Evolutionary conservation across 192 early-diverging fungal genomes (phyloP).

Genomic region (Backusella psychrophila): DNA sequence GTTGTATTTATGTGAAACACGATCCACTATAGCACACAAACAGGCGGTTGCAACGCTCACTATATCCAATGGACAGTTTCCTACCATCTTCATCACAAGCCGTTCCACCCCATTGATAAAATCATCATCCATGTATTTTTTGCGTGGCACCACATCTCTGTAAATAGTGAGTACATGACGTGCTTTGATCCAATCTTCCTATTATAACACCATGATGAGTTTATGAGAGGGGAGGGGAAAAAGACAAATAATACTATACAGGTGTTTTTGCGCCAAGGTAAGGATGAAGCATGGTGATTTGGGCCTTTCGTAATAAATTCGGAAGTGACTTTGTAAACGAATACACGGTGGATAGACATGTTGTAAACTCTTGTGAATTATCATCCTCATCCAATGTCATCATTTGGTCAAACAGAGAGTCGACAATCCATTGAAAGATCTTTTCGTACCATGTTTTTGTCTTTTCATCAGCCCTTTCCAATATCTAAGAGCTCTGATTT

Average conservation of each 20-base stretch:
- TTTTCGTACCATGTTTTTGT: conserved; percentile 41
- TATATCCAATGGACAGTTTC: conserved; percentile 26
- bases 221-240: no score
- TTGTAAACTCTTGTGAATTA: conserved; percentile 15
- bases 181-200: conserved; percentile 48
- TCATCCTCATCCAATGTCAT: conserved; percentile 61
- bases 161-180: conserved; percentile 54
- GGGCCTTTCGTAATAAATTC: conserved; percentile 28
- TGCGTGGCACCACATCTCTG: conserved; percentile 48
- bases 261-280: conserved; percentile 49
- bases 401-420: conserved; percentile 73
- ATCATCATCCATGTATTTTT: conserved; percentile 48
- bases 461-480: conserved; percentile 43
- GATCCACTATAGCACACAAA: conserved; percentile 64
- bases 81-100: conserved; percentile 56
- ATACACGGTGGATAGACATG: conserved; percentile 28
- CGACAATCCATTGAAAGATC: conserved; percentile 65
- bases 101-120: conserved; percentile 58
- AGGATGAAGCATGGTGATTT: conserved; percentile 50
- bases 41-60: conserved; percentile 68
- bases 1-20: conserved; percentile 53
- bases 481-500: conserved; percentile 16
- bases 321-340: conserved; percentile 33
- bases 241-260: conserved; percentile 8
- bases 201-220: conserved; percentile 10